phyloP scores from a whole-genome alignment of 371 early-diverging fungal species.

The Lichtheimia ornata region DNA sequence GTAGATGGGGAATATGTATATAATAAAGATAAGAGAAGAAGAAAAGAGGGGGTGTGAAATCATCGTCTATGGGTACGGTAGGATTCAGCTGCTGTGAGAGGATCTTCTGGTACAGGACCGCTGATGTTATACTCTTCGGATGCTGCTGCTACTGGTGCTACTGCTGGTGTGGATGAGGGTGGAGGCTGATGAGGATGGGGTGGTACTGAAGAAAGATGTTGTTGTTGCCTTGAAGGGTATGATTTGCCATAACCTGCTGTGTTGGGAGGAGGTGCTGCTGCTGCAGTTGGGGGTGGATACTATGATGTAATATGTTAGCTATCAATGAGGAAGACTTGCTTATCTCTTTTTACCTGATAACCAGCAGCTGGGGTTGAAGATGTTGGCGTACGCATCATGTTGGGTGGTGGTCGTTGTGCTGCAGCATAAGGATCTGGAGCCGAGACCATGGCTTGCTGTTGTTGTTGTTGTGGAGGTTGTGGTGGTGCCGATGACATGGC shows the following conservation, averaged over 20 bases:
- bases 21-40: constrained; percentile 2
- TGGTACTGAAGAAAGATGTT: neutral
- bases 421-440: neutral
- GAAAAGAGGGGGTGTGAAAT: neutral
- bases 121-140: constrained; percentile 2
- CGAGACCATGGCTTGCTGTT: constrained; percentile 4
- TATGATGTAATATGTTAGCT: neutral
- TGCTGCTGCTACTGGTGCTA: constrained; percentile 2
- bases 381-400: constrained; percentile 9
- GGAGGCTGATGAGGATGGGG: no score
- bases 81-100: constrained; percentile 27
- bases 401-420: neutral
- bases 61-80: constrained; percentile 28
- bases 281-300: constrained; percentile 9
- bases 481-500: constrained; percentile 8
- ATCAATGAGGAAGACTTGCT: neutral
- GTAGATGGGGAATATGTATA: neutral
- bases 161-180: constrained; percentile 3
- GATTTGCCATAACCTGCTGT: constrained; percentile 2
- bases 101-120: constrained; percentile 31
- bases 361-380: constrained; percentile 5
- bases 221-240: constrained; percentile 2
- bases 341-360: constrained; percentile 12
- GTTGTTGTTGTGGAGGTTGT: neutral
- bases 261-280: neutral